Base-by-base conservation (phyloP, 495 filamentous ascomycete genomes). In the Mytilinidion resinicola region DNA sequence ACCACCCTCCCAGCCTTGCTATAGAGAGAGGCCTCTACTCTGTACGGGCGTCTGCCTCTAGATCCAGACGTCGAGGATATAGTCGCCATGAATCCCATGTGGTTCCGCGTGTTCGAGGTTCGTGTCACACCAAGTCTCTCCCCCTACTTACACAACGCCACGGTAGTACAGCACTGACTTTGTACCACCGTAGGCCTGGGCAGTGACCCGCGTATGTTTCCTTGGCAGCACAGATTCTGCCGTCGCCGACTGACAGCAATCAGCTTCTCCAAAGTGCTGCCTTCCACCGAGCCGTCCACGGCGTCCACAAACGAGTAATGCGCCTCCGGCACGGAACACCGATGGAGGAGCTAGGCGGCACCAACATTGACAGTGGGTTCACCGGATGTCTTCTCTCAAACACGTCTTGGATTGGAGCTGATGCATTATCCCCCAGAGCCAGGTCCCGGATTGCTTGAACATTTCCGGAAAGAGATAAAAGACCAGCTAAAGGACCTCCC, bases 321-420 rank as follows among this genome's bases (percentile, higher is more conserved):
- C 56, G 62, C 37, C n/a, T 71, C 11, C 55, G 55, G 10, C 42
- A 71, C 36, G 69, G 69, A 41, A 62, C 37, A 36, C 69, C 69
- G 21, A 59, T 64, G 14, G 69, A 72, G 58, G 69, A 72, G 58
- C 59, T 69, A 56, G 70, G 70, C 30, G 70, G 70, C 41, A 72
- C 69, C 36, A 71, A 66, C 17, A 58, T 71, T 21, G 70, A 72
- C 20, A 54, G 55, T 51, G 46, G 21, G 39, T 47, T 49, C 19
- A 49, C 33, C 46, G 46, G 46, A 17, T 49, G 33, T 10, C 21
- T 21, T 25, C 4, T 30, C 12, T 25, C 3, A 25, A 41, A 20
- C 4, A 20, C n/a, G 6, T 53, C 11, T 35, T 39, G 11, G 19
- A n/a, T 15, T 51, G 30, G 12, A 36, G 12, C 21, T 49, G 8